phyloP scores from a whole-genome alignment of 108 stramenopile genomes.

The Conticribra guillardii region DNA sequence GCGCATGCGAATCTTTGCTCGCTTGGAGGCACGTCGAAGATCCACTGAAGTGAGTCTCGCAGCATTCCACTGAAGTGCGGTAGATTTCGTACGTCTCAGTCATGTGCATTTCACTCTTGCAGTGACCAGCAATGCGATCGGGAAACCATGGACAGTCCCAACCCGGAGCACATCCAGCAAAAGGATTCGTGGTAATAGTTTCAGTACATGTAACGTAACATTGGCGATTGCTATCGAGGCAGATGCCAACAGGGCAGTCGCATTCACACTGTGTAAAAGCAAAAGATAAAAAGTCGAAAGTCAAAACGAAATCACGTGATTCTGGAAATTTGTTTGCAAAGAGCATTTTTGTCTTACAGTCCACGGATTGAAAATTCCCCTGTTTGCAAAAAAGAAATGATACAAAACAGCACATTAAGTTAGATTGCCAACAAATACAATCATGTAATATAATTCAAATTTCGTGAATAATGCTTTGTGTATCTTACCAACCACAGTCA shows the following conservation, averaged over 20 bases:
- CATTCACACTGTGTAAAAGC: too few relatives aligned
- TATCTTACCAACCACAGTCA: slow-evolving; percentile 6
- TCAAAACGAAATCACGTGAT: too few relatives aligned
- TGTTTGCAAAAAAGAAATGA: background rate
- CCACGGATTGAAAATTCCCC: slow-evolving; percentile 15
- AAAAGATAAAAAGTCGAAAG: too few relatives aligned
- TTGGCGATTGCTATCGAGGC: slow-evolving; percentile 11
- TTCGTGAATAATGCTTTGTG: too few relatives aligned
- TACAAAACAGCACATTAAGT: background rate
- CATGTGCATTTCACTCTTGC: slow-evolving; percentile 6
- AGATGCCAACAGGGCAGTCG: slow-evolving; percentile 23
- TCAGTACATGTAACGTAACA: slow-evolving; percentile 10
- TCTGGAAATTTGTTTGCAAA: too few relatives aligned
- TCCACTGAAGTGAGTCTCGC: background rate
- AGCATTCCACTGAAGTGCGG: slow-evolving; percentile 18
- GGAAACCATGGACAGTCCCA: slow-evolving; percentile 27
- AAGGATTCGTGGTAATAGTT: slow-evolving; percentile 11
- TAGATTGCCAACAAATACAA: background rate
- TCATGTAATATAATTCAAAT: too few relatives aligned
- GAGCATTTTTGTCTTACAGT: too few relatives aligned
- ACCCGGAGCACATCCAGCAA: slow-evolving; percentile 14
- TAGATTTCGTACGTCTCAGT: slow-evolving; percentile 7
- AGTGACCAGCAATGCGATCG: background rate
- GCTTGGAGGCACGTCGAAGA: slow-evolving; percentile 7
- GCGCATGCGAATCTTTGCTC: background rate